These are phyloP conservation scores for Saccharomycopsis babjevae DNA, from an alignment of 805 yeast genomes.

Conservation along the genomic window DNA sequence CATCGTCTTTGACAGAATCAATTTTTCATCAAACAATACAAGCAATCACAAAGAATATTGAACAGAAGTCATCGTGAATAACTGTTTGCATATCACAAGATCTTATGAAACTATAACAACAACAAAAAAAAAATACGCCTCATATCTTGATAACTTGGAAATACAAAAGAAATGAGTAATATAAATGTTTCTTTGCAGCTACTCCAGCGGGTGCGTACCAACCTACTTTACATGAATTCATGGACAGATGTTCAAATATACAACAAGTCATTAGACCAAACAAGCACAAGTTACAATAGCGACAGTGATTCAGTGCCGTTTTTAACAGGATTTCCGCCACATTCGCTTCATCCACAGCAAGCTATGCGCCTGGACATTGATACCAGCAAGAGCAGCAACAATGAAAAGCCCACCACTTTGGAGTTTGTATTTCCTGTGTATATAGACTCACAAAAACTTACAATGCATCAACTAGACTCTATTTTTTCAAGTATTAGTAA, in stretches of 20 bases:
- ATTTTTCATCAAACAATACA: no score
- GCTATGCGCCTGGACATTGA: not conserved
- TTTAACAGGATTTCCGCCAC: not conserved
- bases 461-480: not conserved
- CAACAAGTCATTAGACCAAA: not conserved
- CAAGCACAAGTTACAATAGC: not conserved
- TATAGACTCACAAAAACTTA: not conserved
- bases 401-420: not conserved
- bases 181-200: not conserved
- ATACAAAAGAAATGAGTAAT: not conserved
- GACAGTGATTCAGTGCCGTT: not conserved
- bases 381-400: not conserved
- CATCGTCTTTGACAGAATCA: no score
- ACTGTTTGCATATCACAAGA: no score
- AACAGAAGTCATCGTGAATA: no score
- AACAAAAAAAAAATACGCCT: no score
- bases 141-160: no score
- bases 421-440: not conserved
- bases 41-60: no score
- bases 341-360: not conserved
- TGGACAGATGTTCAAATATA: not conserved
- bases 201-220: not conserved
- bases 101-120: no score
- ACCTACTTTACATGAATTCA: not conserved
- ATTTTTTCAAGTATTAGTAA: not conserved